Conservation (phyloP, 2,329 filamentous ascomycete genomes). For the Clonostachys rhizophaga region DNA sequence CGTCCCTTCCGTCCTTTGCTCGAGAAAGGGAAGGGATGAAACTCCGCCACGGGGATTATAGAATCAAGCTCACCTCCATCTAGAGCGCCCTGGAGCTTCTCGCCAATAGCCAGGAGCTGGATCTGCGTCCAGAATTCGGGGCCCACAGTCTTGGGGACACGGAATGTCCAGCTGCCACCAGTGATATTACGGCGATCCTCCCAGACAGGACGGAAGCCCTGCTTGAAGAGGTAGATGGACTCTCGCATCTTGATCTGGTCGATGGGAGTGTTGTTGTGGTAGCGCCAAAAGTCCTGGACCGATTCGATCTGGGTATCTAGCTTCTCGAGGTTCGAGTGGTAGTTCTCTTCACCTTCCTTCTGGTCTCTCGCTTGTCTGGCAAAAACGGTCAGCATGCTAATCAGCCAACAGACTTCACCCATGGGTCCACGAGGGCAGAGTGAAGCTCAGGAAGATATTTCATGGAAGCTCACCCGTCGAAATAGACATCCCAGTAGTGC, state of each 20-base stretch:
- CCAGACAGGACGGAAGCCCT: constrained; percentile 73
- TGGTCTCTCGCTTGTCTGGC: constrained; percentile 38
- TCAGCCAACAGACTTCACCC: background rate
- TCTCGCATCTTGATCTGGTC: constrained; percentile 73
- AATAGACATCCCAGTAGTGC: constrained; percentile 74
- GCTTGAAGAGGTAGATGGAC: constrained; percentile 75
- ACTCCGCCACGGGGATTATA: background rate
- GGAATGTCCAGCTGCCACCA: constrained; percentile 90
- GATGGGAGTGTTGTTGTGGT: constrained; percentile 77
- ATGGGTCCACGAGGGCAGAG: background rate
- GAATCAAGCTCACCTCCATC: constrained; percentile 53
- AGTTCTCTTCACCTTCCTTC: constrained; percentile 34
- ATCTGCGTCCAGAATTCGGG: constrained; percentile 79
- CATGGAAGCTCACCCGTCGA: constrained; percentile 44
- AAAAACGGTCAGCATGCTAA: background rate
- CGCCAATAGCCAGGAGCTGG: constrained; percentile 77
- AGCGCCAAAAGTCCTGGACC: constrained; percentile 80
- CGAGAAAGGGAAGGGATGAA: background rate
- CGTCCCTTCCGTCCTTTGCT: background rate
- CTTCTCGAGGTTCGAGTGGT: constrained; percentile 55
- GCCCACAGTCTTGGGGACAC: constrained; percentile 71
- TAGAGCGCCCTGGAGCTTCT: constrained; percentile 70
- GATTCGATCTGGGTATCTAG: constrained; percentile 67
- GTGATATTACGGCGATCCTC: constrained; percentile 82
- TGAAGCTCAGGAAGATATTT: background rate